Percentiles rank a stretch among this genome's conserved stretches.
phyloP scores from a whole-genome alignment of 768 basidiomycete species.

The Termitomyces heimii region DNA sequence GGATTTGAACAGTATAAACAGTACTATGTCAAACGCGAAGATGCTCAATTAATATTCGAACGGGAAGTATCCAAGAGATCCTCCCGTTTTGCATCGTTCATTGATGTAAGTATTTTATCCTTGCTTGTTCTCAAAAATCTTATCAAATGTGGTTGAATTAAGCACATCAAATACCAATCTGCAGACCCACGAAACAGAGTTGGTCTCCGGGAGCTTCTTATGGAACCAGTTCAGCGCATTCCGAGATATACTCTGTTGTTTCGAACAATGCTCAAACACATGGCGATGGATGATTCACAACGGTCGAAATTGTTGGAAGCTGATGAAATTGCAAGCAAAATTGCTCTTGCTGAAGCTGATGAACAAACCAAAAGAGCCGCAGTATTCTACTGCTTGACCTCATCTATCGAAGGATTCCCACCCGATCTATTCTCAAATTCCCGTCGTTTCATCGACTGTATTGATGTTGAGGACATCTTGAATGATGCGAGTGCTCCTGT shows the following conservation, averaged over 20 bases:
- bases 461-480: constrained; percentile 85
- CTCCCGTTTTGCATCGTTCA: constrained; percentile 78
- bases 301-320: constrained; percentile 77
- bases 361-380: constrained; percentile 88
- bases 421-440: constrained; percentile 85
- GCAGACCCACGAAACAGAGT: constrained; percentile 73
- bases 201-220: constrained; percentile 84
- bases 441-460: constrained; percentile 83
- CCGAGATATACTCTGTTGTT: constrained; percentile 92
- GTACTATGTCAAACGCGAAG: constrained; percentile 90
- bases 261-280: constrained; percentile 87
- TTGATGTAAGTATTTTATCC: constrained; percentile 59
- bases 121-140: background rate
- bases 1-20: constrained; percentile 91
- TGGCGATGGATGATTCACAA: constrained; percentile 74
- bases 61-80: constrained; percentile 74
- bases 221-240: constrained; percentile 96
- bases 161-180: constrained; percentile 86
- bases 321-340: constrained; percentile 82
- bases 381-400: constrained; percentile 78
- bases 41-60: constrained; percentile 85
- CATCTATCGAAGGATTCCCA: constrained; percentile 88
- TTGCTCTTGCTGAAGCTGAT: constrained; percentile 88
- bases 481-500: constrained; percentile 45
- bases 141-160: constrained; percentile 9